phyloP scores from a whole-genome alignment of 139 green algal species.

The Asterochloris sp. region DNA sequence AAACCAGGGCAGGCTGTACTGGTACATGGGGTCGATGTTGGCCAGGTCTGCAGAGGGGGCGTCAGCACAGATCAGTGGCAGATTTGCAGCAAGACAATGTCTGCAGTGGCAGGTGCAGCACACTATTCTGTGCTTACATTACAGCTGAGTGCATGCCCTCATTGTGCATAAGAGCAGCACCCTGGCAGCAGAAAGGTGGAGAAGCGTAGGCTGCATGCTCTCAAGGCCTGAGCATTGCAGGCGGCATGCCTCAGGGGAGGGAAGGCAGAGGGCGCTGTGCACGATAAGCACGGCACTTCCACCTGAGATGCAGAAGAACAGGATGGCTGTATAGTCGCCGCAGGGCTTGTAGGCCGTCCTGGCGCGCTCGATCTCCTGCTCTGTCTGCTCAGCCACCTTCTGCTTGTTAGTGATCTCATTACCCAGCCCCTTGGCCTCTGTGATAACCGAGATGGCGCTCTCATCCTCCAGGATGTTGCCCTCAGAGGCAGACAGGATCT shows the following conservation, averaged over 20 bases:
- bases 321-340: conserved; percentile 65
- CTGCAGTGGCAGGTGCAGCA: neutral
- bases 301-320: conserved; percentile 76
- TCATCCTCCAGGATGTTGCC: conserved; percentile 84
- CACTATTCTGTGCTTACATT: neutral
- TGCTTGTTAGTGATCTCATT: conserved; percentile 78
- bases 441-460: conserved; percentile 69
- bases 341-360: conserved; percentile 63
- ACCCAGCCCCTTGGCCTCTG: conserved; percentile 64
- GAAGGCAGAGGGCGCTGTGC: neutral
- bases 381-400: conserved; percentile 51
- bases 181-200: no score
- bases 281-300: neutral
- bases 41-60: conserved; percentile 28
- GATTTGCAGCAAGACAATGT: neutral
- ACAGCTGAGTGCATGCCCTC: neutral
- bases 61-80: neutral
- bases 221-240: neutral
- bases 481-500: conserved; percentile 30
- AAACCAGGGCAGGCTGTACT: conserved; percentile 77
- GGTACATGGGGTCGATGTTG: conserved; percentile 75
- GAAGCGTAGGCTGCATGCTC: neutral
- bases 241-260: neutral
- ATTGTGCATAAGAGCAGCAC: no score
- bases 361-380: conserved; percentile 64